phyloP scores from a whole-genome alignment of 495 filamentous ascomycete genomes.

The Ramalina intermedia region DNA sequence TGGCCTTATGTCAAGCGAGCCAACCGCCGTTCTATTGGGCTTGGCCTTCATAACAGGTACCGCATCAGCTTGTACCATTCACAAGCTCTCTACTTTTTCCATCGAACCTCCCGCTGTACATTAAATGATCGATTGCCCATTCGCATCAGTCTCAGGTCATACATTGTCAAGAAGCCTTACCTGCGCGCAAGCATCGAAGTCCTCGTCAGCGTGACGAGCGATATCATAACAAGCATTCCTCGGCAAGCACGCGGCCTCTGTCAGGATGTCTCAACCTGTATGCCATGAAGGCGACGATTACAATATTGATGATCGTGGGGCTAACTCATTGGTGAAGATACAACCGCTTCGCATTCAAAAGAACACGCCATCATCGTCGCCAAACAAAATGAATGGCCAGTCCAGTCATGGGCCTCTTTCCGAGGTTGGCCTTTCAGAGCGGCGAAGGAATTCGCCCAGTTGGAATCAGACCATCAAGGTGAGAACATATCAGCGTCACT shows the following conservation, averaged over 20 bases:
- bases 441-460: slow-evolving; percentile 58
- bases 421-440: slow-evolving; percentile 41
- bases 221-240: no score
- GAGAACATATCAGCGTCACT: slow-evolving; percentile 13
- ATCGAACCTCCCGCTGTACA: background rate
- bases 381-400: slow-evolving; percentile 25
- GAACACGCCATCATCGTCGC: slow-evolving; percentile 14
- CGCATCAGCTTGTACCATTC: background rate
- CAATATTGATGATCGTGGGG: background rate
- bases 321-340: slow-evolving; percentile 12
- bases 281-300: background rate
- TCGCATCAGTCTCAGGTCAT: background rate
- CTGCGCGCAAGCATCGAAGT: background rate
- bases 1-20: background rate
- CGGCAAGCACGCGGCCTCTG: background rate
- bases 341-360: slow-evolving; percentile 21
- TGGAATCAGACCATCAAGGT: slow-evolving; percentile 59
- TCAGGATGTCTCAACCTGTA: slow-evolving; percentile 13
- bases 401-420: slow-evolving; percentile 34
- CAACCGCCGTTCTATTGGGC: background rate
- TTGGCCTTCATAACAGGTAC: background rate
- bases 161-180: background rate
- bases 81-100: background rate
- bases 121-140: background rate
- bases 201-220: no score